Evolutionary conservation across 129 eudicot genomes (phyloP).

Genomic region (Tagetes patula): DNA sequence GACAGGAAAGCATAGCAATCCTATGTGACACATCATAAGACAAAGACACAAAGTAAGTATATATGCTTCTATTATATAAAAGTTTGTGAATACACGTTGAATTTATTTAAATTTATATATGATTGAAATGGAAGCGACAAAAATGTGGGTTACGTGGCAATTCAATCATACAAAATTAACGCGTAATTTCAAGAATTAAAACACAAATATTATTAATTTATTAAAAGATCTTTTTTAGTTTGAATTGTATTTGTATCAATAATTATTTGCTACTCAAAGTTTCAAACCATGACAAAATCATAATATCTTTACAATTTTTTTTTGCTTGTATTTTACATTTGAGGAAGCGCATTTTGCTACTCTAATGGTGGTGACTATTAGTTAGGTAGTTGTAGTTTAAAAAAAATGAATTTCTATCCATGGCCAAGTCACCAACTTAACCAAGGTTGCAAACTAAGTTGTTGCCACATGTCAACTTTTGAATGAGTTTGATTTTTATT

Average conservation of each 20-base stretch:
- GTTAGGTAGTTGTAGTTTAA: too few relatives aligned
- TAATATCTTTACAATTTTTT: neutral
- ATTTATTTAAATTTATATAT: neutral
- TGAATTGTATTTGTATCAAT: neutral
- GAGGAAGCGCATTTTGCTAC: too few relatives aligned
- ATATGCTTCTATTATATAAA: neutral
- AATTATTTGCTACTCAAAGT: neutral
- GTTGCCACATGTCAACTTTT: too few relatives aligned
- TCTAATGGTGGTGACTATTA: too few relatives aligned
- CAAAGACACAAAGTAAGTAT: neutral
- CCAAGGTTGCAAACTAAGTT: too few relatives aligned
- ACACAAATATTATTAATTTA: neutral
- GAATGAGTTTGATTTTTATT: too few relatives aligned
- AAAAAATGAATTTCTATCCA: too few relatives aligned
- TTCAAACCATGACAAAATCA: neutral
- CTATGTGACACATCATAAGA: conserved; percentile 13
- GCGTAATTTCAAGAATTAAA: neutral
- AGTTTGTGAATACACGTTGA: conserved; percentile 5
- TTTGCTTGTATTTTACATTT: neutral
- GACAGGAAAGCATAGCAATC: neutral
- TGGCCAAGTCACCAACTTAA: too few relatives aligned
- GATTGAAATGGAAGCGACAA: neutral
- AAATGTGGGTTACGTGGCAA: conserved; percentile 9
- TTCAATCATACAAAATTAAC: neutral
- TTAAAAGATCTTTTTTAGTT: neutral